Base-by-base conservation (phyloP, 2,329 filamentous ascomycete species). In the Emydomyces testavorans region DNA sequence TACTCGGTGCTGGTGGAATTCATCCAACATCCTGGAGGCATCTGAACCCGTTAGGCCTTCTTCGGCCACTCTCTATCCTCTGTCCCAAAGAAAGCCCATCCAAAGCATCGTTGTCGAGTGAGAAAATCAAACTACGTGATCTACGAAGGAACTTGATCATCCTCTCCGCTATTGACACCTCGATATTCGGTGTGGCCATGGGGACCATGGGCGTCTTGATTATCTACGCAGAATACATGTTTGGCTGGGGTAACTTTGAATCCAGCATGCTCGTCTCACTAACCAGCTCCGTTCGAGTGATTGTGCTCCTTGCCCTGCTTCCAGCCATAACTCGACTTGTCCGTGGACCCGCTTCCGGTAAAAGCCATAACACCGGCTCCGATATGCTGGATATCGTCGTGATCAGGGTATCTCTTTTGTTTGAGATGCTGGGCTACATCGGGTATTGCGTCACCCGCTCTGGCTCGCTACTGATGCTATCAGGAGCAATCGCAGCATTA, bases 121-220 rank as follows among this genome's bases (percentile, higher is more conserved):
- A 82, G 0, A 75, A 74, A 0, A 77, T 79, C 2, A 79, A 74
- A 60, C 69, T 75, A 58, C 54, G 69, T 29, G 66, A 74, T 1
- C 68, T 94, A 24, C 80, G 88, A 13, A 74, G 81, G 46, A 98
- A 98, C 60, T 70, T 98, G n/a, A 62, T 94, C 2, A 68, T 90
- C 0, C 74, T 98, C 6, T 84, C 88, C 1, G 71, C 80, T 4
- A 80, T 89, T 48, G 92, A 96, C 60, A 85, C 83, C 21, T 79
- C 86, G 53, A 77, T 93, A 55, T 83, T 95, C 52, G 83, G 86
- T 18, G 77, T 88, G 0, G 80, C 82, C 6, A 85, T 95, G 74
- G 86, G 89, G 40, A 77, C 80, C 0, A 80, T 86, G 52, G 79
- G 82, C n/a, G 80, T 95, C 29, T 73, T 92, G 16, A 74, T 96